These are phyloP conservation scores for Mycocalia duriaeana DNA, from an alignment of 1,284 basidiomycete species.

Conservation along the genomic window DNA sequence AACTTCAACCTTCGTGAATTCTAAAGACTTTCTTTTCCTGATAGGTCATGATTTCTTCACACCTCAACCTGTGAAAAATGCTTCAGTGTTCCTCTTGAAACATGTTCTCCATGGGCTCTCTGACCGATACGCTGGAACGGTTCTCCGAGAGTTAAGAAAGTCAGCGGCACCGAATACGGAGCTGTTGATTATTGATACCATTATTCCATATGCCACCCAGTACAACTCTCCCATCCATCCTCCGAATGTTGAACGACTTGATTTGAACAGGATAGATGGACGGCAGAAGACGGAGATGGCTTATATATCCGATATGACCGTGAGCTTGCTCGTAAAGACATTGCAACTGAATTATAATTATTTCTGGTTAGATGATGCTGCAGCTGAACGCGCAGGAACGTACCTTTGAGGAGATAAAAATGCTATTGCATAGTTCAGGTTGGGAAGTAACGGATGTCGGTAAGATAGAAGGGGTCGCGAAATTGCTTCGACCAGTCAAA, in stretches of 20 bases:
- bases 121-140: constrained; percentile 22
- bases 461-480: too few relatives aligned
- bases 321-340: constrained; percentile 10
- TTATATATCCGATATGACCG: constrained; percentile 21
- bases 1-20: neutral
- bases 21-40: neutral
- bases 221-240: constrained; percentile 14
- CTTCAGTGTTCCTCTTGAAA: constrained; percentile 28
- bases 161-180: constrained; percentile 25
- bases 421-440: constrained; percentile 18
- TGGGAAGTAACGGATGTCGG: too few relatives aligned
- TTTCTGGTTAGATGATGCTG: constrained; percentile 20
- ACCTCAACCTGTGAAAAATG: constrained; percentile 24
- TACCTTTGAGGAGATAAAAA: constrained; percentile 17
- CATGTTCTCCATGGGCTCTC: constrained; percentile 33
- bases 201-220: constrained; percentile 26
- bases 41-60: constrained; percentile 32
- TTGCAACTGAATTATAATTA: neutral
- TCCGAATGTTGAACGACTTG: constrained; percentile 12
- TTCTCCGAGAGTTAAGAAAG: constrained; percentile 24
- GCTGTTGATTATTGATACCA: constrained; percentile 31
- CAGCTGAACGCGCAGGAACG: constrained; percentile 23
- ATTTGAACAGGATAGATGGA: constrained; percentile 26
- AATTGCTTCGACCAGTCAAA: too few relatives aligned
- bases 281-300: constrained; percentile 20